Base-by-base conservation (phyloP, 805 yeast genomes). In the Huiozyma sinensis region DNA sequence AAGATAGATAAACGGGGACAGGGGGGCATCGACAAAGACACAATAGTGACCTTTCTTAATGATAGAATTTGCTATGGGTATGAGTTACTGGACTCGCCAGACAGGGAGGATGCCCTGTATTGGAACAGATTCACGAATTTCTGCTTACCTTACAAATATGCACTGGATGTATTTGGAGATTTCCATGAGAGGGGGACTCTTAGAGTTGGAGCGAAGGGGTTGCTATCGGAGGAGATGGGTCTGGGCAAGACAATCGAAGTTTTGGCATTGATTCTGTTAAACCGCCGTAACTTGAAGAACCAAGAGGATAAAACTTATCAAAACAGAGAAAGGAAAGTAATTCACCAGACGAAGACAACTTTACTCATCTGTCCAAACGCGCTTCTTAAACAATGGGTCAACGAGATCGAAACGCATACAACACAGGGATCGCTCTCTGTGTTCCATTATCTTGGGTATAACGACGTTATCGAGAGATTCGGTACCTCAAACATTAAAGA, bases 181-280 rank as follows among this genome's bases (percentile, higher is more conserved):
- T 45, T 46, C 40, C 28, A 39, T 12, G 33, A 40, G 24, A 34
- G 38, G 8, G 33, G 39, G 10, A 32, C 39, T 5, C 42, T 47
- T 5, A 13, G 30, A 8, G 32, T 38, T 32, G 51, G 56, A 6
- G 61, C 61, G 4, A 51, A 72, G 41, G 96, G 94, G 0, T 65
- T 92, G 6, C 61, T 92, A 32, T 83, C 92, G 1, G 98, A 90
- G 55, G 98, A 92, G 61, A 92, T 92, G 98, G 98, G 98, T 0
- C 70, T 92, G 6, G 98, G 98, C 0, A 92, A 92, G 57, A 90
- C 98, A 0, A 79, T 92, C 4, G 98, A 92, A 58, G 69, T 88
- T 10, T 68, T 85, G 2, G 69, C 95, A 0, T 64, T 90, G 35
- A 64, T 83, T 0, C 56, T 78, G 1, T 55, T 79, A 41, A 82